These are phyloP conservation scores for Arthrobotrys entomopaga DNA, from an alignment of 2,329 filamentous ascomycete species.

Conservation along the genomic window DNA sequence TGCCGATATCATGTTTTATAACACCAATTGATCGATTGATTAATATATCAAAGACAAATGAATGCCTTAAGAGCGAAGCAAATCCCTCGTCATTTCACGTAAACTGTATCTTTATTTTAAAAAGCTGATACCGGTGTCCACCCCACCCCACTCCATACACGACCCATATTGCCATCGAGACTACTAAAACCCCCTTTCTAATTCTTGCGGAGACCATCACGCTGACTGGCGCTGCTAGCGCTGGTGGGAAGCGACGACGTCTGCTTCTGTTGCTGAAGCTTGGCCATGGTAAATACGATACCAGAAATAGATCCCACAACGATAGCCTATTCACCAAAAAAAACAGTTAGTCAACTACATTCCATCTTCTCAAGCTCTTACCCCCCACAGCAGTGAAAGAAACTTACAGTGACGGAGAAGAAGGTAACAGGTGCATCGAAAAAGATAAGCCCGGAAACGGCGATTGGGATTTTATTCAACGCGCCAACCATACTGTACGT, in stretches of 20 bases:
- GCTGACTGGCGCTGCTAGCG: conserved; percentile 88
- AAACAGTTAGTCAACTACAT: conserved; percentile 4
- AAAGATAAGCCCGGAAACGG: conserved; percentile 90
- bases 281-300: conserved; percentile 87
- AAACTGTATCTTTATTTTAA: too few species aligned
- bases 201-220: conserved; percentile 76
- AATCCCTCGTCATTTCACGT: too few species aligned
- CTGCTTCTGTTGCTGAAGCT: conserved; percentile 80
- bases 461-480: conserved; percentile 97
- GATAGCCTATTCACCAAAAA: conserved; percentile 80
- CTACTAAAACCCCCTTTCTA: conserved; percentile 3
- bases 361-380: background rate
- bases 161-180: too few species aligned
- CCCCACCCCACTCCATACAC: too few species aligned
- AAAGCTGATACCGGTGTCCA: too few species aligned
- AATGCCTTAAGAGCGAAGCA: too few species aligned
- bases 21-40: too few species aligned
- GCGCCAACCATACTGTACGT: conserved; percentile 95
- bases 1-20: too few species aligned
- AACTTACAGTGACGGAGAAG: conserved; percentile 69
- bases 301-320: conserved; percentile 90
- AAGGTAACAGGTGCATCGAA: conserved; percentile 94
- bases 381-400: background rate
- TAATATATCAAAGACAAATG: too few species aligned
- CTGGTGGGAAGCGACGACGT: conserved; percentile 79